A percentile compares a stretch with the other conserved stretches of the same genome.
These are phyloP conservation scores for Fusarium setosum DNA, from an alignment of 2,329 filamentous ascomycete species.

Conservation along the genomic window DNA sequence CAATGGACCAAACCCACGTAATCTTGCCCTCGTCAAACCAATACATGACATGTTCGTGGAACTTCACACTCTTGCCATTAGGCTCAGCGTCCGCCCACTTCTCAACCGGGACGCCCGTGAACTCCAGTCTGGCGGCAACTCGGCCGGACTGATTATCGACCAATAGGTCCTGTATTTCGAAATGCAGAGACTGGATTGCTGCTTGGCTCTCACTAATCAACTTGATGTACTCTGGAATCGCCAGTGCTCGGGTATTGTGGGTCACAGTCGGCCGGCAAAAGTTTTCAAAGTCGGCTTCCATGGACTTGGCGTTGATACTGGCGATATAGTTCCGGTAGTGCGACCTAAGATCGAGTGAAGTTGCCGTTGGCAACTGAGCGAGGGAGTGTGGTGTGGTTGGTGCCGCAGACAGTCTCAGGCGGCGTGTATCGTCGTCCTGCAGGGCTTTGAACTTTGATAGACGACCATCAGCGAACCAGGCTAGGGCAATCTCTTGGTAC, in stretches of 20 bases:
- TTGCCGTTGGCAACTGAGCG: neutral
- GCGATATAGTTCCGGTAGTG: slow-evolving; percentile 17
- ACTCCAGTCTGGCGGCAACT: slow-evolving; percentile 19
- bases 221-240: slow-evolving; percentile 13
- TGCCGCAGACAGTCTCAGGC: neutral
- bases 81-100: slow-evolving; percentile 5
- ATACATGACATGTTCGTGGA: slow-evolving; percentile 36
- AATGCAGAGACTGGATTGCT: slow-evolving; percentile 1
- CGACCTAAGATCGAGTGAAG: neutral
- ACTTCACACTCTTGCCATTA: slow-evolving; percentile 5
- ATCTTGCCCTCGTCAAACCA: slow-evolving; percentile 17
- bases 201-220: slow-evolving; percentile 18
- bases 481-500: slow-evolving; percentile 11
- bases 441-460: slow-evolving; percentile 7
- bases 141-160: neutral
- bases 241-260: slow-evolving; percentile 6
- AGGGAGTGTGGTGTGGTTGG: neutral
- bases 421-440: neutral
- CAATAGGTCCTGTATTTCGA: slow-evolving; percentile 14
- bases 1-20: slow-evolving; percentile 27
- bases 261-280: slow-evolving; percentile 4
- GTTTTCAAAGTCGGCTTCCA: neutral
- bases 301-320: slow-evolving; percentile 18
- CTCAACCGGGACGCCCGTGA: slow-evolving; percentile 13
- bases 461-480: slow-evolving; percentile 16